Conservation (phyloP, 495 filamentous ascomycete genomes). For the Penicillium ucsense region DNA sequence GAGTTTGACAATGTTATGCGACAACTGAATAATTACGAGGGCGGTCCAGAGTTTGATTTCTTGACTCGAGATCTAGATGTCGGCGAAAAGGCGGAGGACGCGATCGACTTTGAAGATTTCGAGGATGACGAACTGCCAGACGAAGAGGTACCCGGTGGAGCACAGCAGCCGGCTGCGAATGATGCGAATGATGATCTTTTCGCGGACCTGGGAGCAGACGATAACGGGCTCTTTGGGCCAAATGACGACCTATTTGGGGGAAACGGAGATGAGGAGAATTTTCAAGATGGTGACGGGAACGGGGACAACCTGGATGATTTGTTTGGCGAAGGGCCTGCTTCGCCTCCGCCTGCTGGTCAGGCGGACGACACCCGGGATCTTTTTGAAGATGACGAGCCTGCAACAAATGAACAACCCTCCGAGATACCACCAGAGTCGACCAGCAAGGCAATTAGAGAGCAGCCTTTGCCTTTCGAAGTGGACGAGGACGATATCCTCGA, state of each 20-base stretch:
- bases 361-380: slow-evolving; percentile 31
- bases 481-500: slow-evolving; percentile 31
- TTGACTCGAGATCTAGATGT: slow-evolving; percentile 43
- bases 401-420: slow-evolving; percentile 15
- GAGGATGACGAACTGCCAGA: slow-evolving; percentile 62
- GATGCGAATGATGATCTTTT: slow-evolving; percentile 14
- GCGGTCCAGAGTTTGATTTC: slow-evolving; percentile 33
- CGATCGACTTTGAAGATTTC: slow-evolving; percentile 82
- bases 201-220: slow-evolving; percentile 24
- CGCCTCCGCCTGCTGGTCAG: slow-evolving; percentile 28
- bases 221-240: slow-evolving; percentile 42
- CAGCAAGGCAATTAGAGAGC: slow-evolving; percentile 18
- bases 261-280: slow-evolving; percentile 20
- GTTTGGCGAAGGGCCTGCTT: slow-evolving; percentile 42
- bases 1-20: slow-evolving; percentile 43
- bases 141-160: slow-evolving; percentile 41
- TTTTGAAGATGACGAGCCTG: slow-evolving; percentile 27
- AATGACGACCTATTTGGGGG: slow-evolving; percentile 37
- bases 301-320: slow-evolving; percentile 40
- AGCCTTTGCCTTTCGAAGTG: slow-evolving; percentile 18
- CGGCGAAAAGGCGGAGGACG: slow-evolving; percentile 70
- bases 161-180: slow-evolving; percentile 4
- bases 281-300: slow-evolving; percentile 5
- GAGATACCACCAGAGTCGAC: slow-evolving; percentile 16
- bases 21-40: slow-evolving; percentile 35